Evolutionary conservation across 1,284 basidiomycete species (phyloP), one percentile per base, ranked within the genome.

Genomic region (Ustilago nuda): DNA sequence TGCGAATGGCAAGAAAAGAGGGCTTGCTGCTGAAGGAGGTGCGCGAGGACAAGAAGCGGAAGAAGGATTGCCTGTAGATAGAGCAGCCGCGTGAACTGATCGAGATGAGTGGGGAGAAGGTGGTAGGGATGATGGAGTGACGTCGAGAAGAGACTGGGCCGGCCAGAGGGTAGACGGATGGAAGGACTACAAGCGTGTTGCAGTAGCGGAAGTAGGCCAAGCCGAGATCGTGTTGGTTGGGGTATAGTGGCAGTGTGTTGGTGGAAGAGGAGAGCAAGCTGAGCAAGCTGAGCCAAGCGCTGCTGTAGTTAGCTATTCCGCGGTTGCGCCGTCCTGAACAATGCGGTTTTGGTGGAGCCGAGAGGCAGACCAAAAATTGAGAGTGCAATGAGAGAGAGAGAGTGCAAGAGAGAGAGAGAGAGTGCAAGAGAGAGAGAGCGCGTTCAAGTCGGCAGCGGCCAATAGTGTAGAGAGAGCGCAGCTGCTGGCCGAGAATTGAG

Each of bases 111-210:
- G 12, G 48, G 4, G 51, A 35, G 17, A 17, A 52, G 2, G 50
- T 13, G 33, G 12, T 55, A 13, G 35, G 39, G 41, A 39, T 51
- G 46, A 23, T 41, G 50, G 51, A 32, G 30, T 51, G 30, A 7
- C 7, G 51, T 6, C 11, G 55, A 30, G 50, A 35, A 32, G 30
- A 53, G 48, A 43, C 62, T 71, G 59, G 68, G 61, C 62, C 68
- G 12, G 68, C 68, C 62, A 70, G 68, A 57, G 19, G 41, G 23
- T n/a, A 36, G 9, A 51, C 12, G 5, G 7, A 48, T 35, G 13
- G 23, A 27, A 33, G 32, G 13, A 30, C 37, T 48, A 41, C 17
- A 39, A 52, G 53, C 27, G 46, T 27, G 33, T 17, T 33, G 33
- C 37, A 19, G 46, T 33, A 43, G 19, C 46, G 23, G 39, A 30